Evolutionary conservation across 108 stramenopile genomes (phyloP).

Genomic region (Nannochloropsis granulata): DNA sequence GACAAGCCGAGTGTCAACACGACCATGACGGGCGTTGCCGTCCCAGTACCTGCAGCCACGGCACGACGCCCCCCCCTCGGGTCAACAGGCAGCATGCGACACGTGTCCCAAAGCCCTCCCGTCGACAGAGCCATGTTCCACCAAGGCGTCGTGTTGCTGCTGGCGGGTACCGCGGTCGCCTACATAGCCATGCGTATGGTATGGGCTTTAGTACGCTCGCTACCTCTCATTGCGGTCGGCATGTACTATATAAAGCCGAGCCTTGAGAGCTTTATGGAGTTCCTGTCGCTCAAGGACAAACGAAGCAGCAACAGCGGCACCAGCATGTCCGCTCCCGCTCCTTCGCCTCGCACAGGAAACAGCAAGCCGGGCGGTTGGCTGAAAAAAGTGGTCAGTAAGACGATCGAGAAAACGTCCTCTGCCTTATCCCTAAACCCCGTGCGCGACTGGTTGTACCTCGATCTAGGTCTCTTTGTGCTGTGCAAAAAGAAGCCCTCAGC

Average conservation of each 20-base stretch:
- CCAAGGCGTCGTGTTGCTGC: neutral
- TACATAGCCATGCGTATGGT: neutral
- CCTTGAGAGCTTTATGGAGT: neutral
- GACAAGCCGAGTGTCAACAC: too few relatives aligned
- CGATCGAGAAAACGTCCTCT: neutral
- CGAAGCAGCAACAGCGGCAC: neutral
- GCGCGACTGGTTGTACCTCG: neutral
- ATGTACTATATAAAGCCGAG: neutral
- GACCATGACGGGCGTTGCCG: too few relatives aligned
- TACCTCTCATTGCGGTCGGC: neutral
- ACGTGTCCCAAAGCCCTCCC: neutral
- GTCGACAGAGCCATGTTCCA: neutral
- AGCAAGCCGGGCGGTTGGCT: neutral
- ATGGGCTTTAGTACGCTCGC: neutral
- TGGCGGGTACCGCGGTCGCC: neutral
- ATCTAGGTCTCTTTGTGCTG: neutral
- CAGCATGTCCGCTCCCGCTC: neutral
- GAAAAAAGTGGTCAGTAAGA: neutral
- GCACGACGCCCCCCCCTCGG: neutral
- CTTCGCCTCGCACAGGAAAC: too few relatives aligned
- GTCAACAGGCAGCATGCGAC: neutral
- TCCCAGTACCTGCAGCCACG: too few relatives aligned
- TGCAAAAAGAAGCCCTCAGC: neutral
- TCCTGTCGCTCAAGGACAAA: neutral
- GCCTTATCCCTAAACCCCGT: neutral